These are phyloP conservation scores for Metschnikowia orientalis DNA, from an alignment of 805 yeast species.

Conservation along the genomic window DNA sequence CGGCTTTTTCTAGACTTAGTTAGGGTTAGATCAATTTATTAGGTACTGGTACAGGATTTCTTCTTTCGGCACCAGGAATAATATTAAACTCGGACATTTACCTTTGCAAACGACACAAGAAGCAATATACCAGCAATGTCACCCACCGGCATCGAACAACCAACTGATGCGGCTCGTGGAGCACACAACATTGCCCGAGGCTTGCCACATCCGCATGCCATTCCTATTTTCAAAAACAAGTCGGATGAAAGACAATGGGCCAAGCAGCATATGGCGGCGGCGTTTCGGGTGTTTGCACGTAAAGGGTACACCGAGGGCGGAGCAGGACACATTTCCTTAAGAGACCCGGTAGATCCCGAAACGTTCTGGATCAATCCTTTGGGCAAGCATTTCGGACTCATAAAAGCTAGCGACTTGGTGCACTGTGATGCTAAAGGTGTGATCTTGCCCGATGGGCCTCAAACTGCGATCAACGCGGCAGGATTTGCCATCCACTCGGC, in stretches of 20 bases:
- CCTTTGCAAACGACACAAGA: too few species aligned
- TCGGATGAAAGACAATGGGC: slow-evolving; percentile 50
- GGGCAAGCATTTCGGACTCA: slow-evolving; percentile 61
- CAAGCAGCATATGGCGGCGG: slow-evolving; percentile 76
- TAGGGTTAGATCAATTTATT: too few species aligned
- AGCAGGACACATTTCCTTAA: slow-evolving; percentile 81
- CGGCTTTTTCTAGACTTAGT: too few species aligned
- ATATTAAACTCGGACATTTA: too few species aligned
- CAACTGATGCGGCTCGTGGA: slow-evolving; percentile 47
- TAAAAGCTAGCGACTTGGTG: slow-evolving; percentile 37
- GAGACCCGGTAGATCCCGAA: slow-evolving; percentile 76
- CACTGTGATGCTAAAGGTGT: slow-evolving; percentile 58
- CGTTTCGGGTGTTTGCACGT: slow-evolving; percentile 79
- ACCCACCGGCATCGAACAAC: too few species aligned
- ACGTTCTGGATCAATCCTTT: slow-evolving; percentile 90
- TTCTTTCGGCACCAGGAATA: too few species aligned
- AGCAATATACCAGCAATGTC: too few species aligned
- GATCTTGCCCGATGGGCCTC: slow-evolving; percentile 54
- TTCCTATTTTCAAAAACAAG: slow-evolving; percentile 50
- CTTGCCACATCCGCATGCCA: slow-evolving; percentile 44
- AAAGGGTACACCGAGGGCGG: slow-evolving; percentile 71
- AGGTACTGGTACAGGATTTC: too few species aligned
- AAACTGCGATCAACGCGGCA: slow-evolving; percentile 56
- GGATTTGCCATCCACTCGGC: slow-evolving; percentile 70
- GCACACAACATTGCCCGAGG: slow-evolving; percentile 59